Base-by-base conservation (phyloP, 208 protist genomes). In the Trypanosoma boissoni region DNA sequence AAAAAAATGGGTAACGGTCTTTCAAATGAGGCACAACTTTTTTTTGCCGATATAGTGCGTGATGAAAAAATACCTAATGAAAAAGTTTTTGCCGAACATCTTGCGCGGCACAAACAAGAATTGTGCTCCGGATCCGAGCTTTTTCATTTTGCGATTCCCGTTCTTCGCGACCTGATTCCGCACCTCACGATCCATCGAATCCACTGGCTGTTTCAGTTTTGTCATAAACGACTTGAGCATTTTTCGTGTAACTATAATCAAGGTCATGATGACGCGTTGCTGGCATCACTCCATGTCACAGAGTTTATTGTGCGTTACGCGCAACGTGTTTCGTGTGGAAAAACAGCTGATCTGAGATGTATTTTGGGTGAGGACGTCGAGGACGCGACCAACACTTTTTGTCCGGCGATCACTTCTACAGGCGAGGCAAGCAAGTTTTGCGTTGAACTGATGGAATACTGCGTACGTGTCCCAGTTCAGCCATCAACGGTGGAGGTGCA, bases 301-400 rank as follows among this genome's bases (percentile, higher is more conserved):
- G 83, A 89, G 72, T 67, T 89, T 51, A 52, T 80, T 27, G 43
- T 94, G 46, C 83, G 86, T 2, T 80, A 89, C 60, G 55, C 75
- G 0, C 58, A 82, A 34, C 60, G 58, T 2, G 39, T 76, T 10
- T 59, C 69, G 10, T 41, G 60, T 3, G 80, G 81, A 26, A 42
- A 69, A 21, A 78, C 74, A 0, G 54, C 29, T 3, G n/a, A 49
- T 18, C 55, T 88, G 5, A 27, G 26, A 1, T 63, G 84, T 14
- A 28, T 90, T 12, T 66, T 80, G 20, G 65, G 42, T 10, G 53
- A 57, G 0, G 62, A 42, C 14, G 36, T 26, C 1, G 9, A 28
- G 6, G 9, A 20, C 6, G 44, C 23, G 9, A 52, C 29, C 37
- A 34, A 29, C 23, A 34, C 32, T 8, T 59, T 14, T 14, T 28